Evolutionary conservation across 2,329 filamentous ascomycete species (phyloP), one percentile per base, ranked within the genome.

Genomic region (Stylonectria norvegica): DNA sequence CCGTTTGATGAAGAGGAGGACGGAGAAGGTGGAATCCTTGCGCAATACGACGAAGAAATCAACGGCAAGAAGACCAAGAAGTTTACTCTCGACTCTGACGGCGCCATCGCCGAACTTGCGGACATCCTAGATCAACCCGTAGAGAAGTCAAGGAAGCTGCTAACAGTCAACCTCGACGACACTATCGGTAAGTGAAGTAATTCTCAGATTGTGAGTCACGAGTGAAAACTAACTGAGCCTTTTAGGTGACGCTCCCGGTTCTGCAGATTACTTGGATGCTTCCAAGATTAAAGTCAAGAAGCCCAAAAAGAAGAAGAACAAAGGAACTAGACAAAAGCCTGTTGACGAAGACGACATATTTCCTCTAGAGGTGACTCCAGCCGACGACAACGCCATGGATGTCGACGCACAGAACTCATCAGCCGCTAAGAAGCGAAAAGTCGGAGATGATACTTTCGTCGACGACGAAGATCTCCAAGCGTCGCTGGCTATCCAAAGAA

Each of bases 41-140:
- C 86, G 11, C 91, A 98, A 54, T 98, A 98, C 59, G 93, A 97
- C 55, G 93, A 97, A 49, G 91, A 95, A 58, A 94, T 96, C 38
- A 79, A 85, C 23, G 89, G 89, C 40, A 95, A 95, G 67, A 93
- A 94, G 68, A 72, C 76, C 40, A 95, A 94, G 61, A 78, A 78
- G 17, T 98, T 98, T 56, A 95, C 87, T 0, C 71, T 98, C 12
- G 88, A 95, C 62, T 83, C 82, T 3, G 76, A 82, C 46, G 90
- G 89, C 3, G 83, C 79, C 22, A 83, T 71, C 17, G 76, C 78
- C 11, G 83, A 86, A 52, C 71, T 83, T 34, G 69, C 76, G 14
- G 78, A 81, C 47, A 75, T 73, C 27, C 60, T 76, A 25, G 65
- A 67, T 59, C 62, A 78, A 60, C 68, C 76, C 54, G 52, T 69